Evolutionary conservation across 306 rosid genomes (phyloP).

Genomic region (Arachis hypogaea): DNA sequence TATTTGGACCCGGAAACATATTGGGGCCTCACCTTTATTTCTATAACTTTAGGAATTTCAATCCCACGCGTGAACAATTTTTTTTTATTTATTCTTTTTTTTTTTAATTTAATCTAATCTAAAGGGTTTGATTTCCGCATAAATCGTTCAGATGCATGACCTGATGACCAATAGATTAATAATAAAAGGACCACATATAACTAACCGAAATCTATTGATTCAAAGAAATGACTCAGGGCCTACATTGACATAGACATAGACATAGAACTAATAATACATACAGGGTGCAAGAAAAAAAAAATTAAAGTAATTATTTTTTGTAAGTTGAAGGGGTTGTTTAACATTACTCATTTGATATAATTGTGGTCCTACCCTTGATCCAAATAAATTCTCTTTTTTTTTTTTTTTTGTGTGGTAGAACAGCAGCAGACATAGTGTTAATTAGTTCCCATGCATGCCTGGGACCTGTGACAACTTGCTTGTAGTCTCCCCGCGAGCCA

Average conservation of each 20-base stretch:
- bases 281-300: neutral
- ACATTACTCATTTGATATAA: slow-evolving; percentile 37
- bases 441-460: slow-evolving; percentile 39
- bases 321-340: slow-evolving; percentile 10
- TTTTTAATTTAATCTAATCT: too few species aligned
- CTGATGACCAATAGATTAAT: neutral
- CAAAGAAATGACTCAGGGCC: neutral
- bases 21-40: neutral
- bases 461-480: slow-evolving; percentile 41
- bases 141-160: neutral
- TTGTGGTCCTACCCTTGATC: slow-evolving; percentile 39
- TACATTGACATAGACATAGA: slow-evolving; percentile 22
- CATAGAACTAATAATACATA: slow-evolving; percentile 6
- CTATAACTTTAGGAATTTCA: neutral
- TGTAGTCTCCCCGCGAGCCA: slow-evolving; percentile 43
- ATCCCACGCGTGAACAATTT: neutral
- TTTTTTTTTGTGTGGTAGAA: slow-evolving; percentile 24
- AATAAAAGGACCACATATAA: neutral
- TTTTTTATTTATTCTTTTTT: neutral
- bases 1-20: slow-evolving; percentile 10
- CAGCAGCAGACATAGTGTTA: slow-evolving; percentile 39
- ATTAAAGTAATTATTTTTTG: neutral
- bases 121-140: neutral
- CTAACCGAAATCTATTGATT: neutral
- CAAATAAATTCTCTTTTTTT: slow-evolving; percentile 29